phyloP scores from a whole-genome alignment of 1,284 basidiomycete genomes.

The Taiwanofungus camphoratus region DNA sequence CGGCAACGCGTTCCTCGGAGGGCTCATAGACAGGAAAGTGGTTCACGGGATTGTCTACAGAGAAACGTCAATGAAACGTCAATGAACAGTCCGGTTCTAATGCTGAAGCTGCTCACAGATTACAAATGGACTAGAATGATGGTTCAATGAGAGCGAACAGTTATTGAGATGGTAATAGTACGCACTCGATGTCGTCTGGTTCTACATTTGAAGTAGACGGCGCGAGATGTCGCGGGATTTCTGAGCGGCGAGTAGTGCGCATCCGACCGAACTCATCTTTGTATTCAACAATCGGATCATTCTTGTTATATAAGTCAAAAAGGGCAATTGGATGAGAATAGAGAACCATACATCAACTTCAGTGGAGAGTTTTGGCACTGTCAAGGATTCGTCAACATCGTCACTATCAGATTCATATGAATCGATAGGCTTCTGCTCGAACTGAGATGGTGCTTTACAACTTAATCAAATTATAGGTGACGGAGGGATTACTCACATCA shows the following conservation, averaged over 20 bases:
- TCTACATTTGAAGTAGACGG: conserved; percentile 20
- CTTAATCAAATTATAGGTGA: not conserved
- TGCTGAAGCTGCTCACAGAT: conserved; percentile 30
- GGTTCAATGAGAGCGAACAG: no score
- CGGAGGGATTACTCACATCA: conserved; percentile 55
- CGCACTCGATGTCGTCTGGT: conserved; percentile 24
- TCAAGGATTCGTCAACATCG: conserved; percentile 67
- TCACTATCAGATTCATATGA: conserved; percentile 62
- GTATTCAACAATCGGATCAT: conserved; percentile 79
- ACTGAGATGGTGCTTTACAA: conserved; percentile 48
- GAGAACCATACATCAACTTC: conserved; percentile 35
- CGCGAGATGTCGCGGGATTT: conserved; percentile 65
- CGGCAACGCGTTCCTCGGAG: conserved; percentile 69
- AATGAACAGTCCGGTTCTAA: no score
- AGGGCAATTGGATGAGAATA: not conserved
- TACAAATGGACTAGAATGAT: conserved; percentile 62
- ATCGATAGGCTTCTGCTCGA: conserved; percentile 60
- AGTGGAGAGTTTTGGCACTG: conserved; percentile 43
- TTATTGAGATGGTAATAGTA: no score
- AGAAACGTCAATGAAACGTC: no score
- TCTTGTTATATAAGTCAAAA: conserved; percentile 27
- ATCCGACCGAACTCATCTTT: conserved; percentile 82
- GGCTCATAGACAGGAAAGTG: conserved; percentile 86
- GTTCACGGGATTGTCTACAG: conserved; percentile 66
- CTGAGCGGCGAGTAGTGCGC: conserved; percentile 62